Evolutionary conservation across 2,329 filamentous ascomycete genomes (phyloP), one percentile per base, ranked within the genome.

Genomic region (Sphaceloma murrayae): DNA sequence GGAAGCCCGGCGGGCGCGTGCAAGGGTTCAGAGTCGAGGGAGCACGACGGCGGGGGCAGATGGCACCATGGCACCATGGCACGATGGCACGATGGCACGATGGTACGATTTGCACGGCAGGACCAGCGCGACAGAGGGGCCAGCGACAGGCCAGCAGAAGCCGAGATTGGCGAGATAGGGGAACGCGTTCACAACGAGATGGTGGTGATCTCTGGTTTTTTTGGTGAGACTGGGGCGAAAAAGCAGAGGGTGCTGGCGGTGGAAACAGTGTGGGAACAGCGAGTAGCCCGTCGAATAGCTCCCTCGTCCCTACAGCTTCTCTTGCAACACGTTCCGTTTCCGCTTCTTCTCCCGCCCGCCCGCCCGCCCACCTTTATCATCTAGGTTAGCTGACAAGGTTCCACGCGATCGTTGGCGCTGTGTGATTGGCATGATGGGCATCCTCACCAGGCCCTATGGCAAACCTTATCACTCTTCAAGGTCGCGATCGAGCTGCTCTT

Each of bases 351-450:
- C 36, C 36, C 36, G 36, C 36, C 36, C 36, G 24, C 36, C 36
- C 34, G 29, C 34, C 21, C 30, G 27, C 22, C 36, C n/a, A n/a
- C n/a, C n/a, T n/a, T n/a, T n/a, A n/a, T n/a, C n/a, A n/a, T n/a
- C n/a, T n/a, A n/a, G n/a, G n/a, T n/a, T n/a, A n/a, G n/a, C n/a
- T n/a, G n/a, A n/a, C n/a, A n/a, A 26, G 16, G 14, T 30, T 40
- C 36, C 24, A 40, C 27, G 36, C 36, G 36, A 40, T 40, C 36
- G 36, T 40, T 40, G 36, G 24, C 36, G 36, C 36, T 14, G 36
- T 30, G 24, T 40, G 36, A 40, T 40, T 40, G 36, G 36, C 36
- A 22, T 40, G 36, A 40, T 40, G 27, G 36, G 36, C 36, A 40
- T 30, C 13, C 36, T 14, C 24, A 40, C 22, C 36, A 22, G 36